A percentile compares a stretch with the other conserved stretches of the same genome.
These are phyloP conservation scores for Corchorus olitorius DNA, from an alignment of 345 rosid species.

Conservation along the genomic window DNA sequence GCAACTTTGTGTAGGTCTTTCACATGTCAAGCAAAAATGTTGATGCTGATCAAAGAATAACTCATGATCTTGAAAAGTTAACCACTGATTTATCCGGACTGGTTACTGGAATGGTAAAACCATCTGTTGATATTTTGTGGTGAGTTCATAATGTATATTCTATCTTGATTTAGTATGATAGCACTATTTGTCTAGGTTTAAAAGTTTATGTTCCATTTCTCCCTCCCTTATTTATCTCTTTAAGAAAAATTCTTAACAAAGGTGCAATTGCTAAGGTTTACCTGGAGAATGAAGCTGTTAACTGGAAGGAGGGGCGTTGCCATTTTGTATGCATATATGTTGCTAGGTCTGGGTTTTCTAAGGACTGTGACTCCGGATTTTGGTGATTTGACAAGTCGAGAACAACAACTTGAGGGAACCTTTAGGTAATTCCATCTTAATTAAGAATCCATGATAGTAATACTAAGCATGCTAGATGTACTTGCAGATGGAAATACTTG, in stretches of 20 bases:
- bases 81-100: constrained; percentile 83
- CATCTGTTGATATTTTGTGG: constrained; percentile 94
- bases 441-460: constrained; percentile 6
- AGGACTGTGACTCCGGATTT: constrained; percentile 92
- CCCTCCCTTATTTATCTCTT: constrained; percentile 9
- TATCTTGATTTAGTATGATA: background rate
- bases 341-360: constrained; percentile 90
- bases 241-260: constrained; percentile 19
- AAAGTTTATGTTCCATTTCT: background rate
- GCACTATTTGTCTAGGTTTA: constrained; percentile 19
- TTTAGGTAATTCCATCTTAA: constrained; percentile 62
- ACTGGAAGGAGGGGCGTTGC: constrained; percentile 95
- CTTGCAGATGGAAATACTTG: too few species aligned
- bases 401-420: constrained; percentile 92
- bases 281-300: constrained; percentile 99
- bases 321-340: constrained; percentile 91
- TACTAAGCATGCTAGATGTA: constrained; percentile 7
- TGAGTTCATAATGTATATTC: constrained; percentile 39
- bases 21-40: constrained; percentile 80
- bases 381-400: constrained; percentile 81
- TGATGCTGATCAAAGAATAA: constrained; percentile 97
- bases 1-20: constrained; percentile 60
- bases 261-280: constrained; percentile 63
- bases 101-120: constrained; percentile 99
- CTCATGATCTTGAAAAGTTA: constrained; percentile 90